Base-by-base conservation (phyloP, 2,329 filamentous ascomycete species). In the Alternaria panax region DNA sequence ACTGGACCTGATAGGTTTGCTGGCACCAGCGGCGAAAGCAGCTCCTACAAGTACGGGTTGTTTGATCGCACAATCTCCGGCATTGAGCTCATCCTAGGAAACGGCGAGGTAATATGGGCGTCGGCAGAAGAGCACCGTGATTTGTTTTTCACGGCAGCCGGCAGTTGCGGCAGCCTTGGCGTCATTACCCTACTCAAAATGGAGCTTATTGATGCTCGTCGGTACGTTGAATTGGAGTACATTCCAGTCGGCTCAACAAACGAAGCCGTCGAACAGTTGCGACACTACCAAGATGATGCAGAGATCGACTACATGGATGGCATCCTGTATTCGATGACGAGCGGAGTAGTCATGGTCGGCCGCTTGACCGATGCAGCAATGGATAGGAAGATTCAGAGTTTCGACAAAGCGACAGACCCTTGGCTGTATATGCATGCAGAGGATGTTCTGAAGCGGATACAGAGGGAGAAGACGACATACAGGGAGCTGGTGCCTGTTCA, bases 341-440 rank as follows among this genome's bases (percentile, higher is more conserved):
- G 80, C 6, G 85, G 86, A 0, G 82, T 90, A 1, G 77, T 92
- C 42, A 89, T 89, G 72, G 81, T 83, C 0, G 90, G 90, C 0
- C 80, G 80, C 9, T 78, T 90, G 16, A 82, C 83, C 0, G 80
- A 90, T 51, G 71, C 79, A 0, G 60, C 82, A 0, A 82, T 82
- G 0, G 54, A 71, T 6, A 67, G 63, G 8, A 62, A 54, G 12
- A 68, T 72, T 25, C 74, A 78, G 53, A 69, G 69, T 5, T 90
- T 92, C 74, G 85, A 84, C n/a, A 80, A 84, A 11, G 79, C 84
- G 0, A 75, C 74, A 4, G 90, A 93, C 64, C 86, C 88, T 0
- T 93, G 90, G 91, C 92, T 91, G 71, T 92, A 92, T 60, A 79
- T 92, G 3, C 89, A 90, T 64, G 89, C 85, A 1, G 77, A 86